Evolutionary conservation across 106 monocot genomes (phyloP), one percentile per base, ranked within the genome.

Genomic region (Platanthera guangdongensis): DNA sequence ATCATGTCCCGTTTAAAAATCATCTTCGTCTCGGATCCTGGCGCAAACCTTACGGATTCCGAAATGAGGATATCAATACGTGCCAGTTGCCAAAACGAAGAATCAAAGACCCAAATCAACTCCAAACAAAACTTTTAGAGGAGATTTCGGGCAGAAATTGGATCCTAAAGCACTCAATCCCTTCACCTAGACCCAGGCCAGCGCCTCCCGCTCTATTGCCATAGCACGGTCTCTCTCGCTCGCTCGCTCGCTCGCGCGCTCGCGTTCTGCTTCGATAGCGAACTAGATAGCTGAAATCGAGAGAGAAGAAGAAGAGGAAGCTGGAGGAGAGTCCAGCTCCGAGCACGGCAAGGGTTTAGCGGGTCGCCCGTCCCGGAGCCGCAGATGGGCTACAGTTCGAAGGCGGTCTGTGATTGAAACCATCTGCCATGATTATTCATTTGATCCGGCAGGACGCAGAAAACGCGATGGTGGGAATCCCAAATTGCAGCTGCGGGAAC

Each of bases 1-100:
- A 63, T 39, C 57, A 79, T 11, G 46, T 68, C 76, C 62, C 84
- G 87, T 78, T 86, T 86, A 47, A 87, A 78, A 52, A 90, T 84
- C 85, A 84, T 88, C 76, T 63, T 54, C 45, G 21, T 19, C 14
- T n/a, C 53, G 16, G 4, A 15, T 14, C 21, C 46, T 12, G 55
- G 16, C 19, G 28, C 51, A 10, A 14, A 52, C 25, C 13, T 72
- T 18, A 22, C 7, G 53, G 51, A 52, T 50, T 28, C 6, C 5
- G 55, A 50, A 75, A n/a, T 32, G 64, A 64, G 64, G 22, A 25
- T 1, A 10, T 14, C 14, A 15, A 6, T n/a, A 0, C 6, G 2
- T 60, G 13, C 16, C 53, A 53, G 14, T 10, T 8, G 64, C 68
- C 28, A 30, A 8, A 39, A 30, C 15, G 55, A 53, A 75, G 13